A percentile compares a stretch with the other conserved stretches of the same genome.
phyloP scores from a whole-genome alignment of 2,329 filamentous ascomycete genomes.

The Cercospora sojina region DNA sequence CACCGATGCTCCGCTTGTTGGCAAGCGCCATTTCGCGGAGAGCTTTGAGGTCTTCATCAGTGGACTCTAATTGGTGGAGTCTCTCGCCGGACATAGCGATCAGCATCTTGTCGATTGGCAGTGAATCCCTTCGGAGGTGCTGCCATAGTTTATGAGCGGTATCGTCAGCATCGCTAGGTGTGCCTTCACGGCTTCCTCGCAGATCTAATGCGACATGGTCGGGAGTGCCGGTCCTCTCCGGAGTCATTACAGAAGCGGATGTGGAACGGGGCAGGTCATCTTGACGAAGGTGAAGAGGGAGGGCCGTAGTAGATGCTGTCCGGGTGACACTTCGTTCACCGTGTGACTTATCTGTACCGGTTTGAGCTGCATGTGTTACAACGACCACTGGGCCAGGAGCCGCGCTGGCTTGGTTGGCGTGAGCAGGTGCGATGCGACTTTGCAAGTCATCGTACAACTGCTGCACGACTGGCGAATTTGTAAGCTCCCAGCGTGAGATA shows the following conservation, averaged over 20 bases:
- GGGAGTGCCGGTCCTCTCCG: conserved; percentile 17
- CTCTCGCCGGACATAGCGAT: conserved; percentile 24
- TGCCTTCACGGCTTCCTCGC: conserved; percentile 6
- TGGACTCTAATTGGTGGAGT: conserved; percentile 29
- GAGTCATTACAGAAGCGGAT: conserved; percentile 16
- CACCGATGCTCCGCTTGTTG: conserved; percentile 44
- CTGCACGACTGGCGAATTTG: conserved; percentile 13
- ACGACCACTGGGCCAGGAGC: conserved; percentile 14
- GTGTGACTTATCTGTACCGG: background rate
- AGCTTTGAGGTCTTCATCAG: conserved; percentile 31
- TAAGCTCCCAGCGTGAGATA: conserved; percentile 29
- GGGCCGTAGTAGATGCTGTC: background rate
- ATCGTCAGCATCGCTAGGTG: conserved; percentile 9
- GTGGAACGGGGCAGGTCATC: conserved; percentile 9
- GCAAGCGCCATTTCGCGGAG: conserved; percentile 38
- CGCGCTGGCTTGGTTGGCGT: background rate
- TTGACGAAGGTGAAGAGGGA: background rate
- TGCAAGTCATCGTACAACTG: conserved; percentile 20
- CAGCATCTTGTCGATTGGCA: conserved; percentile 29
- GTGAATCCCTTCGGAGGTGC: conserved; percentile 40
- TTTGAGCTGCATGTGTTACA: conserved; percentile 16
- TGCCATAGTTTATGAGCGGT: conserved; percentile 43
- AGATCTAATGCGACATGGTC: background rate
- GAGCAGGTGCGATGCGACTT: background rate
- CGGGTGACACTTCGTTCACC: conserved; percentile 6